These are phyloP conservation scores for Sophora flavescens DNA, from an alignment of 306 rosid genomes.

Conservation along the genomic window DNA sequence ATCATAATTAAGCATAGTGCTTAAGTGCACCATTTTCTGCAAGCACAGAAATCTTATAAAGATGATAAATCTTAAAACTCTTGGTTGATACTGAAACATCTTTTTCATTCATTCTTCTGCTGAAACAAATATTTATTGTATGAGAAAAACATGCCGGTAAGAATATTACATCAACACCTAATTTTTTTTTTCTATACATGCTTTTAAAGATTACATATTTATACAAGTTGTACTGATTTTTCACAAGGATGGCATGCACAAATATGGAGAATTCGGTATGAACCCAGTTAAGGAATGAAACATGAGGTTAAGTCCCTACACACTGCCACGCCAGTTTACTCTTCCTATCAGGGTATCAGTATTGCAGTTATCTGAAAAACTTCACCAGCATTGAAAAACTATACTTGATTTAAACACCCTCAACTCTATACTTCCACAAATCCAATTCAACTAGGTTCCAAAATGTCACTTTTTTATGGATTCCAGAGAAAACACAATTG, in stretches of 20 bases:
- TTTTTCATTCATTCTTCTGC: no score
- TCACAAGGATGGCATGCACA: background rate
- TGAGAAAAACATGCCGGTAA: no score
- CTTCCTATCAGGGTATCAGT: background rate
- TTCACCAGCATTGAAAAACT: slow-evolving; percentile 3
- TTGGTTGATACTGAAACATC: no score
- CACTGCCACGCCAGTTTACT: background rate
- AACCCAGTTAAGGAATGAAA: background rate
- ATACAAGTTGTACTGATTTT: background rate
- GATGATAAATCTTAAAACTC: no score
- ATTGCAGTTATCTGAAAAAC: slow-evolving; percentile 5
- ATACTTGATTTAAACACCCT: slow-evolving; percentile 2
- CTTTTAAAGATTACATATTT: background rate
- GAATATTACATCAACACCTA: background rate
- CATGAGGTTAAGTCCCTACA: background rate
- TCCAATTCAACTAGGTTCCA: slow-evolving; percentile 15
- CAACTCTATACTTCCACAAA: slow-evolving; percentile 6
- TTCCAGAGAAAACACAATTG: slow-evolving; percentile 22
- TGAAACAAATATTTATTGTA: no score
- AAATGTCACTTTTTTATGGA: background rate
- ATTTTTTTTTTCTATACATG: background rate
- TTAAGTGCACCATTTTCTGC: no score
- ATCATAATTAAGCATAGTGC: no score
- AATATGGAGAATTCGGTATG: background rate
- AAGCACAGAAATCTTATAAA: no score